Base-by-base conservation (phyloP, 2,329 filamentous ascomycete species). In the Talaromyces sp. region DNA sequence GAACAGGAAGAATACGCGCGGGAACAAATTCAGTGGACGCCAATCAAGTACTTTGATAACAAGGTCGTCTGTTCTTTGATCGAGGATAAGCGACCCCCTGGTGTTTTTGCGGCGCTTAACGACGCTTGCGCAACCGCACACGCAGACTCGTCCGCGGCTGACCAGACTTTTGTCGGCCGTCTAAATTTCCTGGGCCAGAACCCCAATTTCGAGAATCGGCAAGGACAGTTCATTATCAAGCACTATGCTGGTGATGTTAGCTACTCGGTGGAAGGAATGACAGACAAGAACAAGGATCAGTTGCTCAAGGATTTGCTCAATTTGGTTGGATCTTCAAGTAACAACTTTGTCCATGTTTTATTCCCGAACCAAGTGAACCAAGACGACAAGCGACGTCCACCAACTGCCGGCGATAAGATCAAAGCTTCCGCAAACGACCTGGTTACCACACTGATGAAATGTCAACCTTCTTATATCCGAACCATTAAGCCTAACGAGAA, bases 401-500 rank as follows among this genome's bases (percentile, higher is more conserved):
- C 95, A 1, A 96, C 95, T 2, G 93, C 95, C 11, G 94, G 95
- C 73, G 95, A 99, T 78, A 94, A 96, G 80, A 98, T 99, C 79
- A 95, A 94, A 76, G 84, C 88, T 5, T 98, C 95, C 22, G 95
- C 95, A 8, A 99, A 99, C 75, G 93, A 96, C 53, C 85, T 99
- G 22, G 95, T 99, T 1, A 88, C 93, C 0, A 98, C 95, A 0
- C 79, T 99, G 72, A 98, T 97, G 93, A 96, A 97, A 80, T 94
- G 93, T 65, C 92, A 95, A 71, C 95, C 95, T 1, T 97, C 93
- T 2, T 99, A 99, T 75, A 99, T 99, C 72, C 92, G 95, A 76
- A 99, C 95, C 0, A 98, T 99, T 82, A 99, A 99, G 80, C 95
- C 95, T 1, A 99, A 99, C 81, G 95, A 99, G 79, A 98, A 97